These are phyloP conservation scores for Neonectria hederae DNA, from an alignment of 2,329 filamentous ascomycete genomes.

Conservation along the genomic window DNA sequence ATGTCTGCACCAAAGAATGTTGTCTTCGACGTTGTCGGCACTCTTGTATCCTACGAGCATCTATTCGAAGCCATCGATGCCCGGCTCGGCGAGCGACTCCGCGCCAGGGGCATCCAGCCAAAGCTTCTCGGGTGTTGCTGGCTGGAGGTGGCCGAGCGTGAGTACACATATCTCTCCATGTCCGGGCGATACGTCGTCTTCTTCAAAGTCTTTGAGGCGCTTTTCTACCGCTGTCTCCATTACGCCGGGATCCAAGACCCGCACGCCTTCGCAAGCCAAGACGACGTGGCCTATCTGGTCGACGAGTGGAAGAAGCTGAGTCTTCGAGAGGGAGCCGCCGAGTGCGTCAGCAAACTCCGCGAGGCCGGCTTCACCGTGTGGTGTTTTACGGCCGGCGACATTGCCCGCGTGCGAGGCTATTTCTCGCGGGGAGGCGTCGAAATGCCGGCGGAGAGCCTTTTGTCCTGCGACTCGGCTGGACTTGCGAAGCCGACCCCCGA, in stretches of 20 bases:
- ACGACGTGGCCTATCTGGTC: constrained; percentile 10
- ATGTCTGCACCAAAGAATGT: constrained; percentile 21
- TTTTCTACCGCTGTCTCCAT: constrained; percentile 22
- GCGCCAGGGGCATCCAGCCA: constrained; percentile 14
- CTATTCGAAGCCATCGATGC: constrained; percentile 20
- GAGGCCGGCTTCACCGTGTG: constrained; percentile 28
- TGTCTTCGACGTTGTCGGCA: constrained; percentile 36
- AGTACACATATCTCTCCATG: constrained; percentile 24
- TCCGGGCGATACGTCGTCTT: constrained; percentile 20
- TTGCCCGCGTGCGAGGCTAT: constrained; percentile 28
- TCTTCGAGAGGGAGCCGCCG: constrained; percentile 16
- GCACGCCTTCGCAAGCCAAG: constrained; percentile 9
- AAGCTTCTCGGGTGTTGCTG: constrained; percentile 20
- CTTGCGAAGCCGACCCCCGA: constrained; percentile 34
- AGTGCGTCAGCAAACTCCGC: constrained; percentile 32
- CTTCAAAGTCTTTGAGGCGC: constrained; percentile 21
- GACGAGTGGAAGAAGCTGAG: constrained; percentile 16
- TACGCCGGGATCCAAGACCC: constrained; percentile 17
- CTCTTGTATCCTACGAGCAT: constrained; percentile 26
- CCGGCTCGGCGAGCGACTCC: constrained; percentile 13
- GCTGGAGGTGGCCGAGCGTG: constrained; percentile 22
- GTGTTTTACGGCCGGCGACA: constrained; percentile 31
- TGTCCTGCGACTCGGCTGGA: constrained; percentile 31
- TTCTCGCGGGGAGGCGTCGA: constrained; percentile 30
- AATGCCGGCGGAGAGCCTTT: constrained; percentile 27